Evolutionary conservation across 169 alveolate species (phyloP).

Genomic region (Cystoisospora suis): DNA sequence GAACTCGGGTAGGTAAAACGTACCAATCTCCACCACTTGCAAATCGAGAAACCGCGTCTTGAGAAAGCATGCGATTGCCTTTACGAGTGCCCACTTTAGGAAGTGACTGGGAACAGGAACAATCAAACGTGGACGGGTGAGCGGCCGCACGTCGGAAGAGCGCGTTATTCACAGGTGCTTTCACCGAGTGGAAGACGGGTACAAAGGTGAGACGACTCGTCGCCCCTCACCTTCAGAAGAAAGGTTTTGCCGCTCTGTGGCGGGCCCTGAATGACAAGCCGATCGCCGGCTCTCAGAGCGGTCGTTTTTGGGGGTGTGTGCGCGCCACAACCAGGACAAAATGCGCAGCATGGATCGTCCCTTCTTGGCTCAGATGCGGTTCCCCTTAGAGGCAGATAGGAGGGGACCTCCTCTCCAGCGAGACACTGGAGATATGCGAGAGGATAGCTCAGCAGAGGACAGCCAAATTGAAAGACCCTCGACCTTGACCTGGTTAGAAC

Average conservation of each 20-base stretch:
- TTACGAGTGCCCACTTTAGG: too few relatives aligned
- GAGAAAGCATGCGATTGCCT: too few relatives aligned
- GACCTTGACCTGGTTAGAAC: background rate
- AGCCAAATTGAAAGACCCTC: background rate
- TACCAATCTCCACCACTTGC: too few relatives aligned
- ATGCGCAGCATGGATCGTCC: background rate
- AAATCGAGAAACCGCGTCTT: too few relatives aligned
- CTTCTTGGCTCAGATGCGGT: background rate
- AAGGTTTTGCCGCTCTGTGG: slow-evolving; percentile 27
- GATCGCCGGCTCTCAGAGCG: slow-evolving; percentile 9
- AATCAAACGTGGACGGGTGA: too few relatives aligned
- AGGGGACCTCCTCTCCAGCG: too few relatives aligned
- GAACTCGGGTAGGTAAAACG: too few relatives aligned
- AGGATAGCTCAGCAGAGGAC: background rate
- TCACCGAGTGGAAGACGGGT: too few relatives aligned
- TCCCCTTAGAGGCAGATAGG: background rate
- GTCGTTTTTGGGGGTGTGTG: background rate
- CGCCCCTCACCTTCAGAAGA: background rate
- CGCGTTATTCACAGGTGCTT: too few relatives aligned
- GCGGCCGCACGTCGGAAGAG: too few relatives aligned
- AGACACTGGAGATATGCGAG: background rate
- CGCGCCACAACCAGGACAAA: background rate
- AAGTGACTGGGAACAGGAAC: too few relatives aligned
- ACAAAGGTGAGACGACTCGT: background rate
- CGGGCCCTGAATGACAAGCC: background rate